Conservation (phyloP, 2,329 filamentous ascomycete species). For the Dendrostoma leiphaemia region DNA sequence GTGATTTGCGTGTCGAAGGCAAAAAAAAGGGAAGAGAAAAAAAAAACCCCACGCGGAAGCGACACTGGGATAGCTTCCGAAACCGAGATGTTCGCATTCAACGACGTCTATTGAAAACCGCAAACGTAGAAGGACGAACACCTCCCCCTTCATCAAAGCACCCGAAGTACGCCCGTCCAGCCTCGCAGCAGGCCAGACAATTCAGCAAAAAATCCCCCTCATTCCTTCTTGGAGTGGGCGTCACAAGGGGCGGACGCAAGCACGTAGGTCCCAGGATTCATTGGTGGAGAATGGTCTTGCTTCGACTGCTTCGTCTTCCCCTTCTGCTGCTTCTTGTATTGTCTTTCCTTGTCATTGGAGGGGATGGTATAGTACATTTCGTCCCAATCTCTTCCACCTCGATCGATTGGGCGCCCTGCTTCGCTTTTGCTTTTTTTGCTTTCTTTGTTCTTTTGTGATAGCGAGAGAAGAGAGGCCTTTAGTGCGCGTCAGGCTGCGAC, state of each 20-base stretch:
- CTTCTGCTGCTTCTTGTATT: not conserved
- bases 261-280: not conserved
- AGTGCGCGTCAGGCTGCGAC: constrained; percentile 86
- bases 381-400: not conserved
- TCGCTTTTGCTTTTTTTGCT: too few relatives aligned
- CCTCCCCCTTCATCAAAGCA: too few relatives aligned
- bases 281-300: not conserved
- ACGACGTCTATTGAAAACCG: not conserved
- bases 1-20: too few relatives aligned
- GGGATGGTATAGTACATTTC: not conserved
- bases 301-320: too few relatives aligned
- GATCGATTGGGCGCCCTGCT: not conserved
- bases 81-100: too few relatives aligned
- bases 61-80: too few relatives aligned
- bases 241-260: not conserved
- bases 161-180: too few relatives aligned
- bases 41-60: too few relatives aligned
- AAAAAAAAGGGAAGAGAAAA: too few relatives aligned
- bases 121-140: not conserved
- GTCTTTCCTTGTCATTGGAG: not conserved
- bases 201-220: too few relatives aligned
- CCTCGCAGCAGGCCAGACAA: too few relatives aligned
- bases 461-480: constrained; percentile 25
- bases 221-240: too few relatives aligned
- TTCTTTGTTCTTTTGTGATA: not conserved